Evolutionary conservation across 352 stramenopile genomes (phyloP), one percentile per base, ranked within the genome.

Genomic region (Halophytophthora polymorphica): DNA sequence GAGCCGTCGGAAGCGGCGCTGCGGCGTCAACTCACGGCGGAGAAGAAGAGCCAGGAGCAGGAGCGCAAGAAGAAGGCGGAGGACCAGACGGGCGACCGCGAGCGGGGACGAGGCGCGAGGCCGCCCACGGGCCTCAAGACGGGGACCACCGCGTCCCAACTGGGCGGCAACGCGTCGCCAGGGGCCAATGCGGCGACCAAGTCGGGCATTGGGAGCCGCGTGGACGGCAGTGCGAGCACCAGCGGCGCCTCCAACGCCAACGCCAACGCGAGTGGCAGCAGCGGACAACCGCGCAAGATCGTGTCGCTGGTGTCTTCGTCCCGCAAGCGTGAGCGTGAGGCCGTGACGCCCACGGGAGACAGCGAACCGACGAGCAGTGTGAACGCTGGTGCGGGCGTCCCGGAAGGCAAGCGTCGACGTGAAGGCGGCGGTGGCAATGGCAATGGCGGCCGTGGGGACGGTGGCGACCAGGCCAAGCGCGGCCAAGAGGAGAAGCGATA

Each of bases 231-330:
- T n/a, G n/a, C n/a, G n/a, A n/a, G n/a, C n/a, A n/a, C n/a, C n/a
- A n/a, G n/a, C n/a, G n/a, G n/a, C n/a, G n/a, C n/a, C n/a, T n/a
- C n/a, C n/a, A n/a, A n/a, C n/a, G n/a, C n/a, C n/a, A n/a, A n/a
- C n/a, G n/a, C n/a, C n/a, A n/a, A n/a, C 14, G 39, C 44, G 11
- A 38, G 53, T 37, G 53, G 50, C 19, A 48, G 50, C 10, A 28
- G 19, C 15, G n/a, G 52, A 57, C 31, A 28, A 14, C n/a, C 47
- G 21, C 66, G 78, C 22, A 93, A 93, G 51, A 93, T 93, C 15
- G 77, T 93, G 43, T 90, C 82, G 40, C 61, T 93, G 11, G 76
- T 89, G 40, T 83, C 78, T 13, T 73, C 71, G 21, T 75, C 71
- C 7, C 78, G 79, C 23, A 90, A 93, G 64, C 74, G 82, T 13